phyloP scores from a whole-genome alignment of 441 rosid genomes.

The Gossypium laxum region DNA sequence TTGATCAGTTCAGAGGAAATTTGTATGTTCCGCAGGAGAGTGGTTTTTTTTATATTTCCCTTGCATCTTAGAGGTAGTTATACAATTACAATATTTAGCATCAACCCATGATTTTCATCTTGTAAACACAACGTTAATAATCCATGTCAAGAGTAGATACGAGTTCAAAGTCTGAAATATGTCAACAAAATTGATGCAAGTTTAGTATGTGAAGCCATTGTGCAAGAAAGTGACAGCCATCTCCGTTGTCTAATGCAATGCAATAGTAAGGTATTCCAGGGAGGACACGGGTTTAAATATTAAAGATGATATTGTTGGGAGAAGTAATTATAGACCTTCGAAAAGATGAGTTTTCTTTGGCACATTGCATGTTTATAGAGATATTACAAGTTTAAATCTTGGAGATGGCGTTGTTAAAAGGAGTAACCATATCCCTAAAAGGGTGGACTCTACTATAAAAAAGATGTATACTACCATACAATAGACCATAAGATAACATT shows the following conservation, averaged over 20 bases:
- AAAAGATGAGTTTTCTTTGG: no score
- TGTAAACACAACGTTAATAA: neutral
- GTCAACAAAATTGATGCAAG: neutral
- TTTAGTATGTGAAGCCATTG: neutral
- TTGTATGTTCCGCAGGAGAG: neutral
- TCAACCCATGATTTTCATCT: neutral
- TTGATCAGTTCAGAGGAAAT: neutral
- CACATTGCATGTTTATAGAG: neutral
- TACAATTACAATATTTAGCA: neutral
- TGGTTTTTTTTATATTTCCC: neutral
- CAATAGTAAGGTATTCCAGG: neutral
- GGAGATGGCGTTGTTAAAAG: neutral
- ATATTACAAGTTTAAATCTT: no score
- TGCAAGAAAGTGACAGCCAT: neutral
- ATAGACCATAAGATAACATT: no score
- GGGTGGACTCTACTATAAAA: no score
- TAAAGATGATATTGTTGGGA: no score
- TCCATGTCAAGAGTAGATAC: neutral
- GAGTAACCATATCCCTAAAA: neutral
- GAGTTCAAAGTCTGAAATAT: neutral
- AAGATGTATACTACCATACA: no score
- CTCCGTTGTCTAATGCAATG: neutral
- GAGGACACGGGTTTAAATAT: neutral
- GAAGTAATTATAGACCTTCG: no score
- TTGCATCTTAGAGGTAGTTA: neutral